Base-by-base conservation (phyloP, 306 rosid genomes). In the Quercus glauca region DNA sequence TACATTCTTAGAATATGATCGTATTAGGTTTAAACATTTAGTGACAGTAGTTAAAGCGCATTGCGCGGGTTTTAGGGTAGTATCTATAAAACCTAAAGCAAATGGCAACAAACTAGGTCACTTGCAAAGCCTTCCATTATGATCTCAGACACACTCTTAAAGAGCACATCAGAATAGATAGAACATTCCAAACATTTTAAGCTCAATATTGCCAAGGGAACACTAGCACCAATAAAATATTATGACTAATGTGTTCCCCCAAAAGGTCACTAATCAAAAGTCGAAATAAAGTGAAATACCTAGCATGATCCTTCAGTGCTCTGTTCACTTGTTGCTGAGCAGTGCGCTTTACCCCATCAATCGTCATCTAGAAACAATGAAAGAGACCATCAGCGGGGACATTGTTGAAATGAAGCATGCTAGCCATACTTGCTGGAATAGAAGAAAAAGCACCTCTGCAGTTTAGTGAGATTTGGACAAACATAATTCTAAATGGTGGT, bases 251-350 rank as follows among this genome's bases (percentile, higher is more conserved):
- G 18, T 4, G 14, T 19, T 35, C 37, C 52, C 19, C 19, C 51
- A 5, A 14, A 9, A 19, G 55, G 5, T 41, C 59, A 73, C 51
- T 26, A 25, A 8, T 55, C 21, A 31, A 69, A 55, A 81, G 63
- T 20, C 19, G 10, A 37, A 64, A 83, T 35, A 57, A 49, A 64
- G 70, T 51, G 68, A 77, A 81, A 77, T 82, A 95, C 99, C 96
- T 90, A 58, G 98, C 79, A 15, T 89, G 94, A 71, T 95, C 93
- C 86, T 91, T 95, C 78, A 95, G 86, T 79, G 98, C 99, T 82
- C 89, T 90, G 76, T 84, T 95, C 89, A 95, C 93, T 84, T 95
- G 98, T 73, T 93, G 91, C 83, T 95, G 99, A 67, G 98, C 99
- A 87, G 91, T 90, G 75, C 98, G 99, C 90, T 88, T 95, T 80